Percentiles rank a stretch among this genome's conserved stretches.
Evolutionary conservation across 2,329 filamentous ascomycete genomes (phyloP).

Genomic region (Scedosporium minutisporum): DNA sequence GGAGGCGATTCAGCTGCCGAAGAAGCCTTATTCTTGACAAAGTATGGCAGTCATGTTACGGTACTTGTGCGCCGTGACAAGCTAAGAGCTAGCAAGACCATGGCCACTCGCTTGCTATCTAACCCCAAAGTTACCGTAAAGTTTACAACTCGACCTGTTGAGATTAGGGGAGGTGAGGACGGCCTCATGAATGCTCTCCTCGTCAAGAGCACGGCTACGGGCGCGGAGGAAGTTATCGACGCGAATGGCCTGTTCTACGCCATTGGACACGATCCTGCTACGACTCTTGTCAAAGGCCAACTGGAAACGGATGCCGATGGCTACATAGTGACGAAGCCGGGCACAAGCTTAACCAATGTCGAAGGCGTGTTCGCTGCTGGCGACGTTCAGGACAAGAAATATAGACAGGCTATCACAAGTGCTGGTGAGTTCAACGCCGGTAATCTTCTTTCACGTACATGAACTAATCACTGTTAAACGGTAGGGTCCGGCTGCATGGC

Average conservation of each 20-base stretch:
- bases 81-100: slow-evolving; percentile 81
- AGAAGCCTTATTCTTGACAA: slow-evolving; percentile 94
- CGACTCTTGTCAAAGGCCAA: slow-evolving; percentile 80
- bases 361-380: slow-evolving; percentile 93
- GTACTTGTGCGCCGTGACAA: slow-evolving; percentile 84
- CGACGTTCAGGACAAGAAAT: slow-evolving; percentile 97
- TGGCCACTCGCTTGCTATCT: slow-evolving; percentile 72
- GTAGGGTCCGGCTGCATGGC: slow-evolving; percentile 88
- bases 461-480: slow-evolving; percentile 13
- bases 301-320: slow-evolving; percentile 80
- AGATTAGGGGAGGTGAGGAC: slow-evolving; percentile 77
- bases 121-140: slow-evolving; percentile 86
- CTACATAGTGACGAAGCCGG: slow-evolving; percentile 82
- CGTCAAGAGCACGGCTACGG: slow-evolving; percentile 69
- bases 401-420: slow-evolving; percentile 95
- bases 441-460: background rate
- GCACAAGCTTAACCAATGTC: slow-evolving; percentile 78
- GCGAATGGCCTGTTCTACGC: slow-evolving; percentile 96
- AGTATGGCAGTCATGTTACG: slow-evolving; percentile 91
- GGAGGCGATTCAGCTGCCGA: slow-evolving; percentile 95
- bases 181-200: slow-evolving; percentile 83
- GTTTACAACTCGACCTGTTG: slow-evolving; percentile 72
- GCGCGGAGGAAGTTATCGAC: slow-evolving; percentile 70
- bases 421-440: slow-evolving; percentile 55
- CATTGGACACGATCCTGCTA: slow-evolving; percentile 92